Evolutionary conservation across 2,329 filamentous ascomycete species (phyloP), one percentile per base, ranked within the genome.

Genomic region (Beauveria sp.): DNA sequence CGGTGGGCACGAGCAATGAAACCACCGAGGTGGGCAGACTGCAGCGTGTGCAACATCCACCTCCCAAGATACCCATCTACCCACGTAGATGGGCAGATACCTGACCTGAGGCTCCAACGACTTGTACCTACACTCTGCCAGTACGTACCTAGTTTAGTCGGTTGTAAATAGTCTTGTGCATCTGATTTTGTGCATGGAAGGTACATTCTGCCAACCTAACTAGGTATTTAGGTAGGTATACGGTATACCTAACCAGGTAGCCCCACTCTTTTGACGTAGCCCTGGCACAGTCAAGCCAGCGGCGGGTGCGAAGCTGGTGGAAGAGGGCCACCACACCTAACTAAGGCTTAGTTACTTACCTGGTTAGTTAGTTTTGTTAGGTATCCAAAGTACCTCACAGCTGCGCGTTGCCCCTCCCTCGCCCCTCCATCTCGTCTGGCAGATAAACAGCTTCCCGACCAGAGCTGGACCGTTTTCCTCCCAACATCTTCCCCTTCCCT

Each of bases 391-490:
- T 45, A 22, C n/a, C 18, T 20, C 22, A 45, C 43, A 61, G 59
- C 52, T 56, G 30, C 34, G 24, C 9, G 18, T 60, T 55, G 43
- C 59, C 59, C 59, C 59, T 61, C 59, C 28, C 47, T 52, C 16
- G 57, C 57, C 59, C 59, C 59, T 61, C 59, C 59, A 42, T 55
- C 43, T 30, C 24, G 42, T 24, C 28, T 52, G 42, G 50, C 43
- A 49, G 42, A 61, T 56, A 56, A 61, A 51, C 30, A 61, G 59
- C 59, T 61, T 61, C 59, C 52, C 46, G 26, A 42, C 40, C 57
- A 34, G 45, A 46, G 47, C 46, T 46, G 49, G 57, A 54, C 58
- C 57, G 58, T 56, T 62, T 55, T 47, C 50, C 55, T 61, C 52
- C 38, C 46, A 61, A 61, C 58, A 58, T 56, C 52, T 54, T 49